Evolutionary conservation across 345 rosid genomes (phyloP).

Genomic region (Erysimum cheiranthoides): DNA sequence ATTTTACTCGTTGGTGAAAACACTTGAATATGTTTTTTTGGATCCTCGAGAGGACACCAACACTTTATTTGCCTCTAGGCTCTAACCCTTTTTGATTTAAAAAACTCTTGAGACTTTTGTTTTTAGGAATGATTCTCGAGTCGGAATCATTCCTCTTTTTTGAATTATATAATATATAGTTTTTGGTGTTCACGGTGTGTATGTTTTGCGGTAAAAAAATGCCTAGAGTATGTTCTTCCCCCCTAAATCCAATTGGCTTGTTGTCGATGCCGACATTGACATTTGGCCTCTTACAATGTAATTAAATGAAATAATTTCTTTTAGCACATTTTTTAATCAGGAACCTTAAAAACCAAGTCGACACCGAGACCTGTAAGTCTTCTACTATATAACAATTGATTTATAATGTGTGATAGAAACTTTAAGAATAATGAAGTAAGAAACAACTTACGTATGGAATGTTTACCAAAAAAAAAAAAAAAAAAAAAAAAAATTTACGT

Average conservation of each 20-base stretch:
- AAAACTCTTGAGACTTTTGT: background rate
- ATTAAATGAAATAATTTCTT: background rate
- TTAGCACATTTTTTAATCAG: background rate
- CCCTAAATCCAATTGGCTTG: slow-evolving; percentile 2
- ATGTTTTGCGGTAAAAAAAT: background rate
- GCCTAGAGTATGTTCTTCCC: background rate
- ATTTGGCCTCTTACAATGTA: background rate
- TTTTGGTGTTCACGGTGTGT: slow-evolving; percentile 16
- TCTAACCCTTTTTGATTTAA: slow-evolving; percentile 12
- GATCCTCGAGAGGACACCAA: slow-evolving; percentile 5
- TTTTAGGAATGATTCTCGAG: slow-evolving; percentile 9
- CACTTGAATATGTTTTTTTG: slow-evolving; percentile 13
- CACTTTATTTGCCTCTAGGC: slow-evolving; percentile 15
- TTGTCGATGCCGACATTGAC: slow-evolving; percentile 12
- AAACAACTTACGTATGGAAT: background rate
- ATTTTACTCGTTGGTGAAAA: slow-evolving; percentile 15
- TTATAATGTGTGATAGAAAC: background rate
- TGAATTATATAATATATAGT: slow-evolving; percentile 12
- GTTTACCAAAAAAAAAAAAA: too few species aligned
- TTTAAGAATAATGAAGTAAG: background rate
- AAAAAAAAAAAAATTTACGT: background rate
- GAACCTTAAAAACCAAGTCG: background rate
- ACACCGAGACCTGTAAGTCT: background rate
- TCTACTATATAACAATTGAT: background rate
- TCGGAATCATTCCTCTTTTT: slow-evolving; percentile 17